Percentiles rank a stretch among this genome's conserved stretches.
These are phyloP conservation scores for Triticum turgidum DNA, from an alignment of 176 grass and related monocot species.

Conservation along the genomic window DNA sequence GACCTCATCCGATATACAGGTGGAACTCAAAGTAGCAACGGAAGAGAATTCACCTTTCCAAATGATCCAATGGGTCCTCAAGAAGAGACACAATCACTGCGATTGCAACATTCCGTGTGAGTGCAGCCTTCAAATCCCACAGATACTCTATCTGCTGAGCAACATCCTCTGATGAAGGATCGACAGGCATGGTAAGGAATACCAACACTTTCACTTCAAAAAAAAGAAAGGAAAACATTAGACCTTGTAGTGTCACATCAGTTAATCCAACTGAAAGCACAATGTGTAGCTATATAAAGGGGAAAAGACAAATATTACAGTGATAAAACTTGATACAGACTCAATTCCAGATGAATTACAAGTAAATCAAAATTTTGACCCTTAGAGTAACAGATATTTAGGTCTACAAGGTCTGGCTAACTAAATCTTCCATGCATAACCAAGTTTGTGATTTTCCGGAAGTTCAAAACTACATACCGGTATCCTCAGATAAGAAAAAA, in stretches of 20 bases:
- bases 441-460: neutral
- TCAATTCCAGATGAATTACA: neutral
- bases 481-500: neutral
- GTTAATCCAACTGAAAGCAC: conserved; percentile 9
- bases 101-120: conserved; percentile 58
- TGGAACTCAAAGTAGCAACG: neutral
- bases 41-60: conserved; percentile 67
- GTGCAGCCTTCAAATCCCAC: conserved; percentile 84
- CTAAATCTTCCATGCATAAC: neutral
- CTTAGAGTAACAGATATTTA: neutral
- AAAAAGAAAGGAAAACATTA: neutral
- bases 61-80: conserved; percentile 80
- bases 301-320: neutral
- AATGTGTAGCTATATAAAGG: neutral
- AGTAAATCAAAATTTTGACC: neutral
- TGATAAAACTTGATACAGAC: conserved; percentile 2
- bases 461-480: neutral
- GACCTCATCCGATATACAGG: neutral
- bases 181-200: conserved; percentile 92
- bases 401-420: neutral
- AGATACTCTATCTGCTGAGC: conserved; percentile 88
- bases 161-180: conserved; percentile 64
- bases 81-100: conserved; percentile 87
- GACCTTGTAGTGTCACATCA: neutral
- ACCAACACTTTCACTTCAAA: conserved; percentile 92